Base-by-base conservation (phyloP, 345 rosid species). In the Ceriops decandra region DNA sequence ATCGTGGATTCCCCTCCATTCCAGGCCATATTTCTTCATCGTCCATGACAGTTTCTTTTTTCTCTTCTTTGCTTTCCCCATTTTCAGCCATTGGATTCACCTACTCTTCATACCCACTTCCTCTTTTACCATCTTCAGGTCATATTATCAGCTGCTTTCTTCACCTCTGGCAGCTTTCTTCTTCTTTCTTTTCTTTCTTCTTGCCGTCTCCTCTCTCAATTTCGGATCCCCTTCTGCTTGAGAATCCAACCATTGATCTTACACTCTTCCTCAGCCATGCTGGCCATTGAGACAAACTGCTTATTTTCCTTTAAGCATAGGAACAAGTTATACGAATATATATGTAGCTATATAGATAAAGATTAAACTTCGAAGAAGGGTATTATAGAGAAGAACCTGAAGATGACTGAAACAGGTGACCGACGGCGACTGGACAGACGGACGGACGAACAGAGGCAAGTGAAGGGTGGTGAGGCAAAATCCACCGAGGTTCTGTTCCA, bases 231-330 rank as follows among this genome's bases (percentile, higher is more conserved):
- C 69, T 28, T 31, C 58, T 30, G 20, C 54, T 30, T 70, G 60
- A 52, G 62, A 63, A 56, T 58, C n/a, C 56, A 27, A 5, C 35
- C 22, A 69, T 53, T 57, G 51, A 52, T 22, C 27, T 27, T 28
- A 27, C 20, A 64, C 57, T 62, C 80, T 51, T 64, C 73, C 38
- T 66, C 31, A 17, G 36, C 62, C 77, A 73, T 78, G 51, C 75
- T 74, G 46, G 20, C 59, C 28, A 63, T 21, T 22, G 24, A 62
- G 42, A 38, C 13, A 38, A 10, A 38, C 46, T 10, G 46, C 2
- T 9, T 11, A 38, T 2, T 11, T 38, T 8, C 15, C 47, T 38
- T 2, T 38, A 38, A 38, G 47, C 47, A 38, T 38, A 38, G 2
- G 47, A 38, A 38, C 35, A 38, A 38, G 15, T 9, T 38, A 38